phyloP scores from a whole-genome alignment of 192 early-diverging fungal species.

The Powellomyces hirtus region DNA sequence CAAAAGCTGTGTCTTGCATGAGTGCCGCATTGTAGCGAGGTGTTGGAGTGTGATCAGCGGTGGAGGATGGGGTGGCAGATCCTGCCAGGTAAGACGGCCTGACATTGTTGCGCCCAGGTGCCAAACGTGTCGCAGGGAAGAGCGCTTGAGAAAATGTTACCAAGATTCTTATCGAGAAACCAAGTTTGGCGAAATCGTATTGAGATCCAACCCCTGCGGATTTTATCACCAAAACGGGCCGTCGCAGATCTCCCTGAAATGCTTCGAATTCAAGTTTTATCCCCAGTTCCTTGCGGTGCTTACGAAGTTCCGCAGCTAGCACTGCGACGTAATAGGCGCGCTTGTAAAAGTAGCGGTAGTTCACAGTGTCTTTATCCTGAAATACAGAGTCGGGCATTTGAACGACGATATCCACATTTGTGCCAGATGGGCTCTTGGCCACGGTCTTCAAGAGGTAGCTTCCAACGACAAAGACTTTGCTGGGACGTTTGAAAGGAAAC shows the following conservation, averaged over 20 bases:
- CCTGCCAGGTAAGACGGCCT: constrained; percentile 48
- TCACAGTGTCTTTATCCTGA: constrained; percentile 90
- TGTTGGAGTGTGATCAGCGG: constrained; percentile 55
- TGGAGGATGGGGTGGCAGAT: background rate
- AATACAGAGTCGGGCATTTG: constrained; percentile 87
- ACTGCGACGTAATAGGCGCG: constrained; percentile 87
- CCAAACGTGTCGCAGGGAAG: constrained; percentile 69
- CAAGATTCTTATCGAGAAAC: constrained; percentile 73
- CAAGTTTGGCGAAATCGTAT: constrained; percentile 64
- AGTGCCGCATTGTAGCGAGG: constrained; percentile 88
- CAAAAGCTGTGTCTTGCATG: constrained; percentile 70
- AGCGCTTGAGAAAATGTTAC: constrained; percentile 65
- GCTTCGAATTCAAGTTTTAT: constrained; percentile 43
- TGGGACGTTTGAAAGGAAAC: constrained; percentile 75
- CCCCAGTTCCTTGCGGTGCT: constrained; percentile 17
- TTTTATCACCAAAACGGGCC: constrained; percentile 46
- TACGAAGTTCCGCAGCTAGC: constrained; percentile 52
- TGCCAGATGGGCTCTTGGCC: constrained; percentile 51
- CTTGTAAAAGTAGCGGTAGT: constrained; percentile 94
- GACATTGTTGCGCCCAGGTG: constrained; percentile 80
- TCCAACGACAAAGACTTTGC: constrained; percentile 77
- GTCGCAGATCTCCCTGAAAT: constrained; percentile 44
- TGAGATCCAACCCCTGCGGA: constrained; percentile 40
- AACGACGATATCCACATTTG: constrained; percentile 87
- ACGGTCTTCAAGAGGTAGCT: constrained; percentile 82